A percentile compares a stretch with the other conserved stretches of the same genome.
Evolutionary conservation across 2,329 filamentous ascomycete genomes (phyloP).

Genomic region (Fusarium hainanense): DNA sequence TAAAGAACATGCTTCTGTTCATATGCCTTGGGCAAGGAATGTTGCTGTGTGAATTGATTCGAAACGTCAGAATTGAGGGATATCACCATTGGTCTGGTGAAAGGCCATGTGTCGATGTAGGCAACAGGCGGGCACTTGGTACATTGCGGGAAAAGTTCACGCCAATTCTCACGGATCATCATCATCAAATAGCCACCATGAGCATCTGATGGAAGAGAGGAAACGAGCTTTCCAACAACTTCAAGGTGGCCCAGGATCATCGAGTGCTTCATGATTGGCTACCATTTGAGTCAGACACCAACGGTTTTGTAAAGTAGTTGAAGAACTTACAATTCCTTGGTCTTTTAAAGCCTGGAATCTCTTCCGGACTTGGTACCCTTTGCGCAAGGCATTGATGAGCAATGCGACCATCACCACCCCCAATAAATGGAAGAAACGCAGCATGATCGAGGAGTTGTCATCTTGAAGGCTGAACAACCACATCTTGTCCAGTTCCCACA

Average conservation of each 20-base stretch:
- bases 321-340: constrained; percentile 10
- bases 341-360: constrained; percentile 9
- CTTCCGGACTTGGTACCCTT: constrained; percentile 15
- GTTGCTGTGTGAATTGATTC: constrained; percentile 38
- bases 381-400: constrained; percentile 10
- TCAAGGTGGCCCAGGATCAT: constrained; percentile 35
- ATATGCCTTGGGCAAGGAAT: constrained; percentile 40
- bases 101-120: constrained; percentile 48
- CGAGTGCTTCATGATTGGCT: constrained; percentile 39
- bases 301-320: fast-evolving
- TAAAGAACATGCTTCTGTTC: constrained; percentile 44
- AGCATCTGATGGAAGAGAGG: constrained; percentile 28
- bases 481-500: background rate
- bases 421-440: background rate
- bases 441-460: background rate
- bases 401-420: constrained; percentile 6
- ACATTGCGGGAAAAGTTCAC: constrained; percentile 32
- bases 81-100: constrained; percentile 33
- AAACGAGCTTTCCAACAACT: constrained; percentile 17
- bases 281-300: background rate
- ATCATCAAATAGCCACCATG: constrained; percentile 31
- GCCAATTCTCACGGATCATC: constrained; percentile 32
- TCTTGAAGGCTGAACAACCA: constrained; percentile 2
- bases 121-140: constrained; percentile 41
- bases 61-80: constrained; percentile 36